Percentiles rank a stretch among this genome's conserved stretches.
Conservation (phyloP, 371 early-diverging fungal genomes). For the Chytridium lagenaria region DNA sequence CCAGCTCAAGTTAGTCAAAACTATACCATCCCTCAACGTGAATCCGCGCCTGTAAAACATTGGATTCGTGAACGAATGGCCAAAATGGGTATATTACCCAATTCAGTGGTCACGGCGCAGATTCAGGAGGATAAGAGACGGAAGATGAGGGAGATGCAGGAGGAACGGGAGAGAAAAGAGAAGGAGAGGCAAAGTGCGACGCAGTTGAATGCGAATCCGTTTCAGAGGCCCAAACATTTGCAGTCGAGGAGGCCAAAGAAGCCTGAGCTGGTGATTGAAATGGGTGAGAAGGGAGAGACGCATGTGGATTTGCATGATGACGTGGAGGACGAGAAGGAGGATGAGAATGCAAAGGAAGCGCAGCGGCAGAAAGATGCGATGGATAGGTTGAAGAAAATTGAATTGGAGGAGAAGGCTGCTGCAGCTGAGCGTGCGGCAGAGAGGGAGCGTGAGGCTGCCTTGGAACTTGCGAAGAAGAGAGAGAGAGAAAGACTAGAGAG, state of each 20-base stretch:
- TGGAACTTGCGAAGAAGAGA: not conserved
- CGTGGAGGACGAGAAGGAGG: conserved; percentile 6
- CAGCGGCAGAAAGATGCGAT: conserved; percentile 5
- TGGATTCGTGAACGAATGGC: conserved; percentile 33
- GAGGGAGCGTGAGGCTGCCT: conserved; percentile 13
- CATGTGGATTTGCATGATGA: conserved; percentile 10
- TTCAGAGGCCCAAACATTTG: conserved; percentile 11
- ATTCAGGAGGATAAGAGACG: conserved; percentile 18
- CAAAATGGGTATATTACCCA: conserved; percentile 45
- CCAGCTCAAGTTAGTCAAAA: not conserved
- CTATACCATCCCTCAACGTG: not conserved
- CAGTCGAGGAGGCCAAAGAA: conserved; percentile 1
- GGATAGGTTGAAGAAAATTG: conserved; percentile 12
- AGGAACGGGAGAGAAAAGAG: conserved; percentile 20
- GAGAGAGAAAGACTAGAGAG: conserved; percentile 9
- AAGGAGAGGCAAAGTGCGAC: conserved; percentile 16
- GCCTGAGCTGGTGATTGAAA: conserved; percentile 4
- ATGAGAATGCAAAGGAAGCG: conserved; percentile 6
- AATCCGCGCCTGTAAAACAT: not conserved
- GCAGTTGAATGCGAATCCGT: not conserved
- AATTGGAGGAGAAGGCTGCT: conserved; percentile 22
- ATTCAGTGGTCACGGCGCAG: conserved; percentile 42
- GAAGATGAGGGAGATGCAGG: conserved; percentile 8
- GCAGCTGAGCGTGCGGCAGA: conserved; percentile 18
- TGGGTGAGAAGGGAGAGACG: conserved; percentile 13